These are phyloP conservation scores for Moelleriella libera DNA, from an alignment of 2,329 filamentous ascomycete genomes.

Conservation along the genomic window DNA sequence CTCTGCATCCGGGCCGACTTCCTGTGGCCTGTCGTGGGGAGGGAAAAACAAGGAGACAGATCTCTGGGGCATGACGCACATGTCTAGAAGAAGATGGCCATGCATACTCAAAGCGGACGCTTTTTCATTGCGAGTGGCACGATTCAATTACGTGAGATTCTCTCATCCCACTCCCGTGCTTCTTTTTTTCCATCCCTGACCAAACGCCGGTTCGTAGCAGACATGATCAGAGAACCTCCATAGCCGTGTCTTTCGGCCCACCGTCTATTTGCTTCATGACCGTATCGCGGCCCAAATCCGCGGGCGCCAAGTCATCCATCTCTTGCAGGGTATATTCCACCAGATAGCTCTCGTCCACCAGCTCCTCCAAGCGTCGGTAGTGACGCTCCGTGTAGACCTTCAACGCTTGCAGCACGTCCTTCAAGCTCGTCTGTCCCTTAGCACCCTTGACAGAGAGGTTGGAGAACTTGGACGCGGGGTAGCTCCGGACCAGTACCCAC, in stretches of 20 bases:
- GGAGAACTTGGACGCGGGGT: constrained; percentile 66
- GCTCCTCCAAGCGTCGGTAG: constrained; percentile 76
- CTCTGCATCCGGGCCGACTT: too few species aligned
- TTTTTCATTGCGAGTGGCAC: too few species aligned
- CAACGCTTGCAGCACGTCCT: constrained; percentile 77
- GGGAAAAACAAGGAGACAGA: too few species aligned
- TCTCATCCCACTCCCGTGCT: too few species aligned
- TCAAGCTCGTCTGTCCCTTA: constrained; percentile 50
- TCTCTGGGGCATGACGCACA: too few species aligned
- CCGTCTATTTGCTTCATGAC: constrained; percentile 21
- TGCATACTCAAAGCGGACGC: too few species aligned
- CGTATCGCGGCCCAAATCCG: constrained; percentile 16
- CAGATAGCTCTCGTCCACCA: constrained; percentile 88
- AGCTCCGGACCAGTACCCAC: constrained; percentile 64
- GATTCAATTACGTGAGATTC: too few species aligned
- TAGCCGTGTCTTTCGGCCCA: constrained; percentile 16
- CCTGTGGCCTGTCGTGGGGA: too few species aligned
- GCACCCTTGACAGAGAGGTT: constrained; percentile 48
- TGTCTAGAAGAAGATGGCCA: too few species aligned
- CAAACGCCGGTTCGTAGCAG: too few species aligned
- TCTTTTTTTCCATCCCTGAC: too few species aligned
- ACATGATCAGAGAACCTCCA: too few species aligned
- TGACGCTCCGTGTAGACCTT: constrained; percentile 86
- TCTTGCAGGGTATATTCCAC: constrained; percentile 85
- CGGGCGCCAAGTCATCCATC: constrained; percentile 63